Percentiles rank a stretch among this genome's conserved stretches.
phyloP scores from a whole-genome alignment of 2,329 filamentous ascomycete species.

The Ceratocystis cacaofunesta region DNA sequence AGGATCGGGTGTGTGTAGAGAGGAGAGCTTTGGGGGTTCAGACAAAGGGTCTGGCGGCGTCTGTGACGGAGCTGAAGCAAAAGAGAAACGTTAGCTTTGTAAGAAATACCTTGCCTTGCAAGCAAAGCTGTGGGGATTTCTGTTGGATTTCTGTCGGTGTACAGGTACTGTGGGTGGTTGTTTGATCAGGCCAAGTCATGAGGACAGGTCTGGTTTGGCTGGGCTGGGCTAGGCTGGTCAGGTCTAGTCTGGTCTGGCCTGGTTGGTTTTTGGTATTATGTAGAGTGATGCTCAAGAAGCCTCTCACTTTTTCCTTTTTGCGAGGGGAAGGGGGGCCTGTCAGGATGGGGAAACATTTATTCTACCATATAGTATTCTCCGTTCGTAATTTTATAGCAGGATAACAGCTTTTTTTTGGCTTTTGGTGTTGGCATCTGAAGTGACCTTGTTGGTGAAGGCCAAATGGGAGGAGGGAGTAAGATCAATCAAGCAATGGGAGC shows the following conservation, averaged over 20 bases:
- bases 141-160: background rate
- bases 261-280: background rate
- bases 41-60: conserved; percentile 40
- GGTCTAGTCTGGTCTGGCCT: background rate
- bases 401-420: background rate
- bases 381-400: too few species aligned
- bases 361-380: background rate
- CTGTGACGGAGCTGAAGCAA: conserved; percentile 40
- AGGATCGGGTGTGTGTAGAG: conserved; percentile 34
- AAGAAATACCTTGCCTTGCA: background rate
- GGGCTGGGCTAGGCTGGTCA: background rate
- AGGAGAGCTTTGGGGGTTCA: conserved; percentile 36
- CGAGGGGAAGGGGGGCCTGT: background rate
- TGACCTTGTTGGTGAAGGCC: too few species aligned
- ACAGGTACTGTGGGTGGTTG: background rate
- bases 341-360: background rate
- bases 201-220: background rate
- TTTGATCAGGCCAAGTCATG: background rate
- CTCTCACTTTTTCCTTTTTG: background rate
- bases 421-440: background rate
- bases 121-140: background rate
- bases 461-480: too few species aligned
- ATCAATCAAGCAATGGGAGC: too few species aligned
- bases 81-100: conserved; percentile 13
- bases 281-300: background rate